Percentiles rank a stretch among this genome's conserved stretches.
Conservation (phyloP, 108 stramenopile species). For the Pseudonitzschia multiseries region DNA sequence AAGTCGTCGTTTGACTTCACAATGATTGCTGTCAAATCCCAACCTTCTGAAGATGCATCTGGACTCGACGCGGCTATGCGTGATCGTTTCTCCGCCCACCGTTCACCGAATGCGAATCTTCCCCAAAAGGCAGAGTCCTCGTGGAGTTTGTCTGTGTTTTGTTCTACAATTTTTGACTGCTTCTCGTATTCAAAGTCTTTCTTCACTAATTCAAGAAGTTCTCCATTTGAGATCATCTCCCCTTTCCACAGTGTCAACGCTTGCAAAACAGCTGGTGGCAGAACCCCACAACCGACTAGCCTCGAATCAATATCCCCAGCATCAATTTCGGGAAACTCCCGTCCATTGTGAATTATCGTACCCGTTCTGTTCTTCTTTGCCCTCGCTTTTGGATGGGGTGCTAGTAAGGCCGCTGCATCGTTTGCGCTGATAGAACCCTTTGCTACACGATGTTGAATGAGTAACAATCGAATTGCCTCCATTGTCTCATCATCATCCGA, state of each 20-base stretch:
- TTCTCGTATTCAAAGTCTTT: constrained; percentile 80
- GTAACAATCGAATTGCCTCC: constrained; percentile 77
- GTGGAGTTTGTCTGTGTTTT: constrained; percentile 62
- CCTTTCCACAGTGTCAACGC: constrained; percentile 85
- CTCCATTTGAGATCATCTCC: constrained; percentile 74
- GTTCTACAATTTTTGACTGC: constrained; percentile 37
- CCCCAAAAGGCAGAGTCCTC: constrained; percentile 91
- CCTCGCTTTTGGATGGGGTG: constrained; percentile 14
- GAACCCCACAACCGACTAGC: constrained; percentile 75
- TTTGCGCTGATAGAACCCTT: constrained; percentile 61
- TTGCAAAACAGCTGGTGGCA: constrained; percentile 77
- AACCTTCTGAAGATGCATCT: constrained; percentile 70
- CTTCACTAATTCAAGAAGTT: constrained; percentile 83
- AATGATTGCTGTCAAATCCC: constrained; percentile 92
- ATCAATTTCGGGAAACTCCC: constrained; percentile 68
- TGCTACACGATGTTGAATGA: constrained; percentile 82
- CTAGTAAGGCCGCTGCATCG: constrained; percentile 51
- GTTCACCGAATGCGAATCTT: constrained; percentile 92
- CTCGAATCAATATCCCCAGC: constrained; percentile 82
- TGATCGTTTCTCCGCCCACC: constrained; percentile 92
- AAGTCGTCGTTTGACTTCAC: constrained; percentile 98
- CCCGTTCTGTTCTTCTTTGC: constrained; percentile 21
- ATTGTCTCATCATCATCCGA: constrained; percentile 82
- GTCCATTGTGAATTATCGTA: constrained; percentile 31
- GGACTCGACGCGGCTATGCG: constrained; percentile 79